phyloP scores from a whole-genome alignment of 2,329 filamentous ascomycete species.

The Helotiales sp. region DNA sequence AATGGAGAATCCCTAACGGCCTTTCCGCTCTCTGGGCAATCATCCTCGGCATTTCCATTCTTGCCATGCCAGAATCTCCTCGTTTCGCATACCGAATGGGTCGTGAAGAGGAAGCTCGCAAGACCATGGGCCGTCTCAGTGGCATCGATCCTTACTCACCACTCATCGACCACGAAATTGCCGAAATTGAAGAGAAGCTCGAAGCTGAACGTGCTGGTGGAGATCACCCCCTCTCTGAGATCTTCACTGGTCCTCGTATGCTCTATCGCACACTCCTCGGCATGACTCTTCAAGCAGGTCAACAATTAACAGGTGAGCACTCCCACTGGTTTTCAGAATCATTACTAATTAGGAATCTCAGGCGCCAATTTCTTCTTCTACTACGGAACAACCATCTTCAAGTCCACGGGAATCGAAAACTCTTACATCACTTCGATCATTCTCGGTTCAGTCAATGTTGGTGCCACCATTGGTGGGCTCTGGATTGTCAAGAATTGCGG shows the following conservation, averaged over 20 bases:
- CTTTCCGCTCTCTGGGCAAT: slow-evolving; percentile 62
- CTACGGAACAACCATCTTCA: slow-evolving; percentile 70
- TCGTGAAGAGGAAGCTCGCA: slow-evolving; percentile 53
- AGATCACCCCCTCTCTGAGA: slow-evolving; percentile 54
- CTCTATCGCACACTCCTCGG: slow-evolving; percentile 66
- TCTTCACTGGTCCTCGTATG: slow-evolving; percentile 72
- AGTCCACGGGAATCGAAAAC: slow-evolving; percentile 66
- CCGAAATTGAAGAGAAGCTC: slow-evolving; percentile 57
- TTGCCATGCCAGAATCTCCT: slow-evolving; percentile 60
- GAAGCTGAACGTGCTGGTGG: slow-evolving; percentile 51
- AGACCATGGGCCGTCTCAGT: slow-evolving; percentile 52
- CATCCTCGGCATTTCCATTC: slow-evolving; percentile 55
- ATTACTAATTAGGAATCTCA: background rate
- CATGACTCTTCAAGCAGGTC: slow-evolving; percentile 65
- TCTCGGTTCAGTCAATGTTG: slow-evolving; percentile 69
- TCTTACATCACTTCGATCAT: slow-evolving; percentile 72
- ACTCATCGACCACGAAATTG: slow-evolving; percentile 53
- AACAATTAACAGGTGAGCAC: slow-evolving; percentile 63
- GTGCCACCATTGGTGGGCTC: slow-evolving; percentile 67
- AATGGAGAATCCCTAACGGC: slow-evolving; percentile 68
- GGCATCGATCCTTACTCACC: slow-evolving; percentile 47
- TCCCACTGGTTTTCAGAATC: background rate
- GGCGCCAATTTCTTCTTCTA: slow-evolving; percentile 72
- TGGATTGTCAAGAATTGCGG: slow-evolving; percentile 70
- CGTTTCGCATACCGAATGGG: slow-evolving; percentile 56